Evolutionary conservation across 23 red algal genomes (phyloP).

Genomic region (Pyropia haitanensis): DNA sequence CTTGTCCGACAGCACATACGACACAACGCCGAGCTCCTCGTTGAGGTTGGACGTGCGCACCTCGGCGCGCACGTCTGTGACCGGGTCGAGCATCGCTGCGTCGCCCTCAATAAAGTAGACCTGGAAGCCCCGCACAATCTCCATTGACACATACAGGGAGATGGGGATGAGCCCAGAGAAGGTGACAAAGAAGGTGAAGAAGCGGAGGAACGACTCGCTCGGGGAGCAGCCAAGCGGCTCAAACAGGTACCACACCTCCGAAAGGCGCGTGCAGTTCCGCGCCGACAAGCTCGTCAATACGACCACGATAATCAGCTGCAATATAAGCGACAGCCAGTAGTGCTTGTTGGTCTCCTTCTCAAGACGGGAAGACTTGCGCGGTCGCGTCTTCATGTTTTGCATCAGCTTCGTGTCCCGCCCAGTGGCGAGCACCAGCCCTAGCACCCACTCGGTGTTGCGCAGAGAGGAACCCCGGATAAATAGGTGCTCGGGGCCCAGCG

Average conservation of each 20-base stretch:
- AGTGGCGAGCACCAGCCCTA: conserved; percentile 71
- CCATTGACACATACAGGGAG: conserved; percentile 82
- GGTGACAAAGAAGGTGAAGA: conserved; percentile 79
- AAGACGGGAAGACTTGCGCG: conserved; percentile 55
- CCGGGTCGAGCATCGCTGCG: conserved; percentile 27
- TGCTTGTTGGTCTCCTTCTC: conserved; percentile 59
- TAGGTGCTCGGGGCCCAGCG: conserved; percentile 57
- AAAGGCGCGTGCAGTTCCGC: conserved; percentile 14
- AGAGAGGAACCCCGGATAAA: conserved; percentile 63
- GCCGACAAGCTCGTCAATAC: conserved; percentile 54
- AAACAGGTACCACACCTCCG: conserved; percentile 68
- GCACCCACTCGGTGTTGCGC: conserved; percentile 80
- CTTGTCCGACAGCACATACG: conserved; percentile 87
- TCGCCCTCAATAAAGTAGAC: conserved; percentile 79
- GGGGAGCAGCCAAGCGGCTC: conserved; percentile 19
- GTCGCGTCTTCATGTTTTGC: conserved; percentile 66
- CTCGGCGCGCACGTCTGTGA: conserved; percentile 34
- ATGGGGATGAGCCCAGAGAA: conserved; percentile 74
- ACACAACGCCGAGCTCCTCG: conserved; percentile 77
- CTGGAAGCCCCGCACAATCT: conserved; percentile 82
- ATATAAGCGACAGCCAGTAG: conserved; percentile 27
- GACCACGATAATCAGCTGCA: conserved; percentile 53
- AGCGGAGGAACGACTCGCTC: conserved; percentile 23
- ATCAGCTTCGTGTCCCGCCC: conserved; percentile 91
- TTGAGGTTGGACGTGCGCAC: conserved; percentile 84